A percentile compares a stretch with the other conserved stretches of the same genome.
These are phyloP conservation scores for Pythium apleroticum DNA, from an alignment of 352 stramenopile genomes.

Conservation along the genomic window DNA sequence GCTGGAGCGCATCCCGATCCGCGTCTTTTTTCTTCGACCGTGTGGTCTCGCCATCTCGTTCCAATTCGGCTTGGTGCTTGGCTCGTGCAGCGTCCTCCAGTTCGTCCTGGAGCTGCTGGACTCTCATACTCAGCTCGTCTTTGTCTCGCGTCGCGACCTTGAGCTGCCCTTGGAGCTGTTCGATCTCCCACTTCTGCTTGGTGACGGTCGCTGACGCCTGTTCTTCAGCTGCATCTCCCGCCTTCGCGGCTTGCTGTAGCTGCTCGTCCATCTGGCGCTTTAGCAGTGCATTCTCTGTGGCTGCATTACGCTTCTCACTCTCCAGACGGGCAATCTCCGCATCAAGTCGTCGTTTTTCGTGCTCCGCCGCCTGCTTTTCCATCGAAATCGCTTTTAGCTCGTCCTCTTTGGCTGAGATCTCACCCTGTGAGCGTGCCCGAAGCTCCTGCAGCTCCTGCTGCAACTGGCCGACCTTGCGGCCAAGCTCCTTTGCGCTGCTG, in stretches of 20 bases:
- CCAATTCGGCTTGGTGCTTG: constrained; percentile 34
- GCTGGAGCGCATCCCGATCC: constrained; percentile 31
- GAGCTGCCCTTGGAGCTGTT: constrained; percentile 41
- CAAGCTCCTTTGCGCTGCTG: constrained; percentile 3
- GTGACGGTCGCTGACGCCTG: constrained; percentile 17
- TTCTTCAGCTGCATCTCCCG: constrained; percentile 21
- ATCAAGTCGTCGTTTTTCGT: constrained; percentile 23
- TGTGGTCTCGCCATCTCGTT: constrained; percentile 25
- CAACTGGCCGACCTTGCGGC: constrained; percentile 15
- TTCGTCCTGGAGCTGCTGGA: constrained; percentile 33
- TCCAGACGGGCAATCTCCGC: constrained; percentile 20
- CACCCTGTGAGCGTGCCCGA: not conserved
- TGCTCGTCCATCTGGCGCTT: constrained; percentile 22
- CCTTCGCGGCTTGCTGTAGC: constrained; percentile 5
- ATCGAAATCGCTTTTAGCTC: constrained; percentile 13
- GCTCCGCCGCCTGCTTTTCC: constrained; percentile 24
- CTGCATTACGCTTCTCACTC: constrained; percentile 38
- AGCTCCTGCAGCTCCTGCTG: constrained; percentile 5
- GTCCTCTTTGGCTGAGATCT: constrained; percentile 9
- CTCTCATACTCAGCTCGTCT: constrained; percentile 29
- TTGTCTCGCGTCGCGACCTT: constrained; percentile 43
- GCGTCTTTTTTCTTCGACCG: constrained; percentile 38
- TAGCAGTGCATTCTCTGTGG: constrained; percentile 7
- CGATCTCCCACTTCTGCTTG: constrained; percentile 50
- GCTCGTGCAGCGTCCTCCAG: constrained; percentile 30